Evolutionary conservation across 164 flowering plant genomes (phyloP), one percentile per base, ranked within the genome.

Genomic region (Vitis amurensis): DNA sequence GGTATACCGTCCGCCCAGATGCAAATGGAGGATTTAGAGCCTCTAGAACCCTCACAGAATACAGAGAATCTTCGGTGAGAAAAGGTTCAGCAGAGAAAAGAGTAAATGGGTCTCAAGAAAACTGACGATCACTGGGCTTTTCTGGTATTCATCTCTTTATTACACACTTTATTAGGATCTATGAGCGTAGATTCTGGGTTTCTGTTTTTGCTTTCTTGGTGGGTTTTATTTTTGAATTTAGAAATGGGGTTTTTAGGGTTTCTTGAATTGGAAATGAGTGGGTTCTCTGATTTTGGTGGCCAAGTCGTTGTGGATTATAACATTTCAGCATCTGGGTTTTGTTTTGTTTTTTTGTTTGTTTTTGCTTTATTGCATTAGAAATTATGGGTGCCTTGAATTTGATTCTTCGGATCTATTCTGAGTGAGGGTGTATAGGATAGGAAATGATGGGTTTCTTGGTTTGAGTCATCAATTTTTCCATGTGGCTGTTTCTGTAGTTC

Each of bases 91-190:
- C 52, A 53, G 44, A 31, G 17, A 59, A 64, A 53, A 61, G 44
- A 58, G 5, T 17, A 56, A 48, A 83, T 79, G 81, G 73, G 6
- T 55, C 52, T 57, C 68, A 67, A 61, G 75, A 77, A 64, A 13
- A 3, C n/a, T n/a, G 47, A 75, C 14, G 84, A 81, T 76, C 83
- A 81, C 72, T 87, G 91, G 89, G 82, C 71, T 58, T 87, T 84
- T 76, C 80, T 87, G 88, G 91, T 87, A 85, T 68, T 64, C 8
- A 3, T 64, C 68, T n/a, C 11, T 61, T 60, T 27, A 13, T 52
- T 4, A 3, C 29, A 23, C 19, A 37, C 11, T 44, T 49, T 70
- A 11, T 58, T 64, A 2, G 61, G 19, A 49, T 65, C 52, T 10
- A 47, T 52, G 5, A 0, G 7, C 44, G 4, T 37, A 37, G 44